Evolutionary conservation across 2,329 filamentous ascomycete species (phyloP).

Genomic region (Colletotrichum kahawae): DNA sequence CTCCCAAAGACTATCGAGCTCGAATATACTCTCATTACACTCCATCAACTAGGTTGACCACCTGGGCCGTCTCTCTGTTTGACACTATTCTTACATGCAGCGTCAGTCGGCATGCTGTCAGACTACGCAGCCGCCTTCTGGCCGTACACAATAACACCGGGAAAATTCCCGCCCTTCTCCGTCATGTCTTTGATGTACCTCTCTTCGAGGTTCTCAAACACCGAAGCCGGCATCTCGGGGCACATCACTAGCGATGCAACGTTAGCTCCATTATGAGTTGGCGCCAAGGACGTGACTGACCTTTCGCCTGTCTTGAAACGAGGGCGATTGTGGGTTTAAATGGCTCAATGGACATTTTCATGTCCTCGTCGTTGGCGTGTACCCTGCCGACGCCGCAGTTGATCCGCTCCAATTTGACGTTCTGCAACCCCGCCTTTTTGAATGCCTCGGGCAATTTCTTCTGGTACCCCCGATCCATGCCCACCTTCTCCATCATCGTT

Average conservation of each 20-base stretch:
- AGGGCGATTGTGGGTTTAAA: background rate
- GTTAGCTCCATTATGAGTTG: background rate
- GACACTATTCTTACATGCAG: background rate
- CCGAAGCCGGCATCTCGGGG: background rate
- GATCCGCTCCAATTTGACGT: background rate
- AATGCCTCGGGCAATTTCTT: background rate
- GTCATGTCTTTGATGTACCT: slow-evolving; percentile 14
- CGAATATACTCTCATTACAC: fast-evolving
- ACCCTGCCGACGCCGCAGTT: background rate
- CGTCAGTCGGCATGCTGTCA: background rate
- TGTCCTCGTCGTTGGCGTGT: background rate
- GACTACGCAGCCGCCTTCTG: background rate
- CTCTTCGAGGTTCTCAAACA: background rate
- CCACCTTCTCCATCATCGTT: slow-evolving; percentile 2
- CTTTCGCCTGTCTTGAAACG: background rate
- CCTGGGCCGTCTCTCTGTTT: background rate
- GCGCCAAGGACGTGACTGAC: background rate
- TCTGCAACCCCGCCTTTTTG: slow-evolving; percentile 2
- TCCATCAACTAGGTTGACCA: background rate
- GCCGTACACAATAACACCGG: background rate
- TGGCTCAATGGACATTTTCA: background rate
- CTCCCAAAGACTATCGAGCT: fast-evolving
- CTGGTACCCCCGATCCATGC: background rate
- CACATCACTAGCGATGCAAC: background rate
- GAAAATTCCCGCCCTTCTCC: background rate